Percentiles rank a stretch among this genome's conserved stretches.
phyloP scores from a whole-genome alignment of 768 basidiomycete species.

The Pulveroboletus sp. region DNA sequence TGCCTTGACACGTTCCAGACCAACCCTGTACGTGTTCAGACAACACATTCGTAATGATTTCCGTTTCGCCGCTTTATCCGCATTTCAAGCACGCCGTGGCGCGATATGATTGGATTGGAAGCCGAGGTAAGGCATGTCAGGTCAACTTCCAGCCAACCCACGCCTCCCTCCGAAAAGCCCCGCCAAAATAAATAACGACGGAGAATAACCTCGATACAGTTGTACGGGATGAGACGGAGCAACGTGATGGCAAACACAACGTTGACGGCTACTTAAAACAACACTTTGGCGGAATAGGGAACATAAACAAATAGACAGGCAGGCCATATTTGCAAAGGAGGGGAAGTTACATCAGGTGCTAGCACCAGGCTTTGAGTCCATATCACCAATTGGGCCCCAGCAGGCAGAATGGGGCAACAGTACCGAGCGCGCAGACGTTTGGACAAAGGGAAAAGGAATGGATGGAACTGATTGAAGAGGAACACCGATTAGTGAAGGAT shows the following conservation, averaged over 20 bases:
- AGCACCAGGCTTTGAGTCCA: constrained; percentile 24
- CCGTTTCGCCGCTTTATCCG: neutral
- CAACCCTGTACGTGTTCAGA: neutral
- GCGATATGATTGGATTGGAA: constrained; percentile 18
- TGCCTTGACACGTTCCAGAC: neutral
- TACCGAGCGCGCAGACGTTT: constrained; percentile 13
- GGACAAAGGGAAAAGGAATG: constrained; percentile 18
- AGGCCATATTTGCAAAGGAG: constrained; percentile 26
- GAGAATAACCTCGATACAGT: constrained; percentile 12
- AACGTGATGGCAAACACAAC: constrained; percentile 27
- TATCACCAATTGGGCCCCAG: constrained; percentile 11
- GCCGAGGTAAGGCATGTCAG: constrained; percentile 17
- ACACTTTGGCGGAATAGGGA: constrained; percentile 21
- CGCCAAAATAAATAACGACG: constrained; percentile 17
- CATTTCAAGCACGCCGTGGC: no score
- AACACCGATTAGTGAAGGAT: constrained; percentile 6
- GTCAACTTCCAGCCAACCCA: constrained; percentile 34
- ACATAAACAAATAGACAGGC: constrained; percentile 20
- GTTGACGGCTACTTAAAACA: constrained; percentile 26
- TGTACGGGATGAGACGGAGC: constrained; percentile 14
- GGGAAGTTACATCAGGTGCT: constrained; percentile 20
- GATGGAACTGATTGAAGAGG: constrained; percentile 15
- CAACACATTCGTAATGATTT: neutral
- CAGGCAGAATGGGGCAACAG: constrained; percentile 10
- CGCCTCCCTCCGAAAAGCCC: constrained; percentile 6